Conservation (phyloP, 2,329 filamentous ascomycete species). For the Paramyrothecium roridum region DNA sequence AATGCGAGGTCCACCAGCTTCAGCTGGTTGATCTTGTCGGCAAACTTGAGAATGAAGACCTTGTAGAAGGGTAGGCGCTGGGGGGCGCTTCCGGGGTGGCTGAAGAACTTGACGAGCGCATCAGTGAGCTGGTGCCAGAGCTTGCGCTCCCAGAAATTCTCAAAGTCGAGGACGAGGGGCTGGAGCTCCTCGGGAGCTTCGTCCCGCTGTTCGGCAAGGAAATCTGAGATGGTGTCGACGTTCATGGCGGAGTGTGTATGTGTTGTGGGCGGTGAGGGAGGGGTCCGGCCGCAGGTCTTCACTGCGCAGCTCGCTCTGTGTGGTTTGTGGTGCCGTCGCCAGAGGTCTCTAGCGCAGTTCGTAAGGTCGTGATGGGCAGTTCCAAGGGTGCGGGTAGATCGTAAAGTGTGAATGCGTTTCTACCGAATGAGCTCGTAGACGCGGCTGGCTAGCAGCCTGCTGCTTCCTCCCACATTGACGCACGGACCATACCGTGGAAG, state of each 20-base stretch:
- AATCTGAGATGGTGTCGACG: slow-evolving; percentile 83
- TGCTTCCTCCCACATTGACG: slow-evolving; percentile 19
- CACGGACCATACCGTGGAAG: slow-evolving; percentile 14
- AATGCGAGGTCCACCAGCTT: slow-evolving; percentile 91
- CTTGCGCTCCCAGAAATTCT: slow-evolving; percentile 97
- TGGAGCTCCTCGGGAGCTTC: slow-evolving; percentile 84
- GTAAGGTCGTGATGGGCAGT: background rate
- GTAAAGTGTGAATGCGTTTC: background rate
- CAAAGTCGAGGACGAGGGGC: slow-evolving; percentile 83
- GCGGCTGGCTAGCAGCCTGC: slow-evolving; percentile 38
- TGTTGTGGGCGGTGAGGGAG: background rate
- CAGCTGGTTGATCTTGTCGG: slow-evolving; percentile 97
- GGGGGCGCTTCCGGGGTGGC: slow-evolving; percentile 71
- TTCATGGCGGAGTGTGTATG: slow-evolving; percentile 57
- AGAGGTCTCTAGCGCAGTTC: background rate
- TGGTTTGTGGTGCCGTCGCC: background rate
- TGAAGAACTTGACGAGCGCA: slow-evolving; percentile 83
- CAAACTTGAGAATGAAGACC: slow-evolving; percentile 91
- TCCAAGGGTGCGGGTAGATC: too few relatives aligned
- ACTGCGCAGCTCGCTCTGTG: background rate
- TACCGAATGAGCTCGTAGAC: slow-evolving; percentile 13
- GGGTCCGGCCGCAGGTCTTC: background rate
- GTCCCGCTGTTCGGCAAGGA: slow-evolving; percentile 87
- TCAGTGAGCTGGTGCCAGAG: slow-evolving; percentile 99
- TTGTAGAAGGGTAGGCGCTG: slow-evolving; percentile 91